Evolutionary conservation across 306 rosid genomes (phyloP).

Genomic region (Rosa rugosa): DNA sequence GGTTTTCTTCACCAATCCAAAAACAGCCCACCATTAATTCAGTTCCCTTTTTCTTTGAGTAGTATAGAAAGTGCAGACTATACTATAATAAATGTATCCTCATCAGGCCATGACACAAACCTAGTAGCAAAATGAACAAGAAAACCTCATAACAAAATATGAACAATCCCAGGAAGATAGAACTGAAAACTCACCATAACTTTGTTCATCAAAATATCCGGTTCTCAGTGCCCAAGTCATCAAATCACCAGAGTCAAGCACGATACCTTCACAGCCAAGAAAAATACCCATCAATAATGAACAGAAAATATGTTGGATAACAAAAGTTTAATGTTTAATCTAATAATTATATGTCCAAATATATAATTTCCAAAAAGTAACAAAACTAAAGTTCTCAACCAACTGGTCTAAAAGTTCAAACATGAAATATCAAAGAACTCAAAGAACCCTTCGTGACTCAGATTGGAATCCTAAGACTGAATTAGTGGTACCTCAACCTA

Average conservation of each 20-base stretch:
- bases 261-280: constrained; percentile 66
- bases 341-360: not conserved
- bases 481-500: not conserved
- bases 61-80: no score
- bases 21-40: no score
- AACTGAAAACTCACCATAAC: no score
- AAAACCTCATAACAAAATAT: no score
- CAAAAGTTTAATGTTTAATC: not conserved
- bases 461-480: not conserved
- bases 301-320: not conserved
- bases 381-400: not conserved
- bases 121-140: no score
- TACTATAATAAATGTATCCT: no score
- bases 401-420: not conserved
- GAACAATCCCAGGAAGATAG: no score
- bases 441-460: not conserved
- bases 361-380: not conserved
- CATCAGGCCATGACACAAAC: no score
- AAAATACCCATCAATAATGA: constrained; percentile 13
- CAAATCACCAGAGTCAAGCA: constrained; percentile 87
- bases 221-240: no score
- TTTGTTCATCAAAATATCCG: no score
- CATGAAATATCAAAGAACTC: not conserved
- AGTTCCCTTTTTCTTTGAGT: no score
- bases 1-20: no score